A percentile compares a stretch with the other conserved stretches of the same genome.
Conservation (phyloP, 768 basidiomycete genomes). For the Xerocomellus dryophilus region DNA sequence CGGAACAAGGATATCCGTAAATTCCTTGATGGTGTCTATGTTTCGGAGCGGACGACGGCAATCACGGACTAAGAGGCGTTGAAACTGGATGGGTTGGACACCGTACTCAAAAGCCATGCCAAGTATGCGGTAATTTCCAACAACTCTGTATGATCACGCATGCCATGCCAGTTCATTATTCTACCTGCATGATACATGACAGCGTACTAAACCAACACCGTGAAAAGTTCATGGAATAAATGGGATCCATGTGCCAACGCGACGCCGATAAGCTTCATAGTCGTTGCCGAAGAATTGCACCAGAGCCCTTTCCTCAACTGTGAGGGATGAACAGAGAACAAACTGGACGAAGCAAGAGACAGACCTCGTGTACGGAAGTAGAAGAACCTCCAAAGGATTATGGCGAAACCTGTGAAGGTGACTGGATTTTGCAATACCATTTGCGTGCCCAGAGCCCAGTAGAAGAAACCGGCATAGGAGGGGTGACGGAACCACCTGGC, state of each 20-base stretch:
- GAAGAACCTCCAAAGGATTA: conserved; percentile 86
- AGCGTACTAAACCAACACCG: neutral
- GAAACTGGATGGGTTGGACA: conserved; percentile 9
- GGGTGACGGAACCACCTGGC: conserved; percentile 74
- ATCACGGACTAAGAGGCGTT: conserved; percentile 39
- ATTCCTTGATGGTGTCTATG: conserved; percentile 94
- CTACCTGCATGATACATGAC: neutral
- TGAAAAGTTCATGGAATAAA: conserved; percentile 57
- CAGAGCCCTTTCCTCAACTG: conserved; percentile 81
- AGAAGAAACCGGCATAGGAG: conserved; percentile 96
- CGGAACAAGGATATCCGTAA: conserved; percentile 99
- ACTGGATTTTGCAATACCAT: conserved; percentile 85
- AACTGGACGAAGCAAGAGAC: conserved; percentile 26
- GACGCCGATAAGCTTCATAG: conserved; percentile 70
- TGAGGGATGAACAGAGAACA: conserved; percentile 2
- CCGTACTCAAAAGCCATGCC: conserved; percentile 17
- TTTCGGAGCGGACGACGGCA: conserved; percentile 72
- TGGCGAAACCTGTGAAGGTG: conserved; percentile 60
- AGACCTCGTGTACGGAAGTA: conserved; percentile 71
- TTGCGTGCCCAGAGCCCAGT: conserved; percentile 96
- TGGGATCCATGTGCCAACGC: conserved; percentile 86
- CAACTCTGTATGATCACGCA: conserved; percentile 28
- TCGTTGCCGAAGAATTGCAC: conserved; percentile 87
- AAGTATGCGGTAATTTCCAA: conserved; percentile 21
- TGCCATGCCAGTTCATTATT: conserved; percentile 17